Evolutionary conservation across 73 alveolate species (phyloP).

Genomic region (Paramecium sexaurelia): DNA sequence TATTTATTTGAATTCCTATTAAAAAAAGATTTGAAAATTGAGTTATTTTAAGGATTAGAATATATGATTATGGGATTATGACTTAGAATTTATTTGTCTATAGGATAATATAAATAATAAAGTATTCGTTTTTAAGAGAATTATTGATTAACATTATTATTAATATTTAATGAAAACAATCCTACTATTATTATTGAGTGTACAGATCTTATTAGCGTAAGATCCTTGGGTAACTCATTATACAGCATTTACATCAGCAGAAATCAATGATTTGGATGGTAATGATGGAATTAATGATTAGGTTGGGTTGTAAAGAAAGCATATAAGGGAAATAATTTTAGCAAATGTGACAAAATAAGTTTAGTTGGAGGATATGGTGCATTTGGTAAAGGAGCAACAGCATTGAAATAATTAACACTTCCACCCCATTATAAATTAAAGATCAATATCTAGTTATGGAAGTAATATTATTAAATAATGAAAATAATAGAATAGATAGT

Average conservation of each 20-base stretch:
- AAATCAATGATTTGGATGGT: conserved; percentile 49
- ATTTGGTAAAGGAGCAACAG: conserved; percentile 52
- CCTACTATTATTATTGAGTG: not conserved
- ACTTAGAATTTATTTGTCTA: not conserved
- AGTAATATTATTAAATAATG: not conserved
- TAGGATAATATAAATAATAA: not conserved
- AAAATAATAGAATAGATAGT: conserved; percentile 28
- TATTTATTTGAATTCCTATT: not conserved
- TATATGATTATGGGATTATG: not conserved
- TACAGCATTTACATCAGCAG: conserved; percentile 40
- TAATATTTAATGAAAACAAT: conserved; percentile 36
- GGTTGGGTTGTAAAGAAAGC: conserved; percentile 57
- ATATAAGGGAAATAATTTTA: not conserved
- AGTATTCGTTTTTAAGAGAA: conserved; percentile 55
- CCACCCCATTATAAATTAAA: conserved; percentile 55
- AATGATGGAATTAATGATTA: not conserved
- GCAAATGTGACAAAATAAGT: not conserved
- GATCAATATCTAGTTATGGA: conserved; percentile 39
- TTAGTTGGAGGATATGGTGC: conserved; percentile 60
- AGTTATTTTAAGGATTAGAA: not conserved
- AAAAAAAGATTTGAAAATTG: not conserved
- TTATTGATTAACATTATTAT: not conserved
- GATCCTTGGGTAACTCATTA: conserved; percentile 43
- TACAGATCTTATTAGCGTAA: not conserved
- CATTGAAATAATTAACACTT: conserved; percentile 12